Base-by-base conservation (phyloP, 1,284 basidiomycete genomes). In the Naganishia sp. region DNA sequence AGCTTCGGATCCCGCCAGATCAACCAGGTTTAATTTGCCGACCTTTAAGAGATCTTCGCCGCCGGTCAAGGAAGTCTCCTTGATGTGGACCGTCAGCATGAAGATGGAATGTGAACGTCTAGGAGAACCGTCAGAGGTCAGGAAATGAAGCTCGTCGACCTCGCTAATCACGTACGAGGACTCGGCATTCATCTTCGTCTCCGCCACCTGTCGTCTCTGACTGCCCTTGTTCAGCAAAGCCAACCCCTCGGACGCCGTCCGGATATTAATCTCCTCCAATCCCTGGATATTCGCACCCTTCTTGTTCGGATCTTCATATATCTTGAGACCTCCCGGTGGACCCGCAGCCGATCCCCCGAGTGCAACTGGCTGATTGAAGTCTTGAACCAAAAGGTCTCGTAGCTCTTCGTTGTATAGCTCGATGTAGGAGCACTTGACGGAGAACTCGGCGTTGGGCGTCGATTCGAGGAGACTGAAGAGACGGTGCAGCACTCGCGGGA, bases 381-480 rank as follows among this genome's bases (percentile, higher is more conserved):
- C 89, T 69, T 83, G 82, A 2, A 90, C 86, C 41, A 96, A 86
- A 39, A 98, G 84, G 76, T 98, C 94, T 35, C 94, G 89, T n/a
- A 99, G 85, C 77, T 99, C 95, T 80, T 99, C 96, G 76, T 99
- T 99, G 81, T 99, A 99, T n/a, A 99, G 84, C 76, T 99, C 96
- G 64, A 99, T 85, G 76, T 89, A 98, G 0, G 92, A 95, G 64
- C 96, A 87, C 74, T 92, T 94, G 76, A 99, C 94, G 71, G 90
- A 90, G 76, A 89, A 99, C 74, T 99, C 96, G 17, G 76, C 69
- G 32, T 86, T 79, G 13, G 84, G 82, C 0, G 85, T 85, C 7
- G 84, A 82, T 72, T 96, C 92, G 9, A 99, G 86, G 57, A 90
- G 85, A 67, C 92, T 87, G 76, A 99, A 99, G 2, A 99, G 86